Evolutionary conservation across 495 filamentous ascomycete species (phyloP).

Genomic region (Daldinia vernicosa): DNA sequence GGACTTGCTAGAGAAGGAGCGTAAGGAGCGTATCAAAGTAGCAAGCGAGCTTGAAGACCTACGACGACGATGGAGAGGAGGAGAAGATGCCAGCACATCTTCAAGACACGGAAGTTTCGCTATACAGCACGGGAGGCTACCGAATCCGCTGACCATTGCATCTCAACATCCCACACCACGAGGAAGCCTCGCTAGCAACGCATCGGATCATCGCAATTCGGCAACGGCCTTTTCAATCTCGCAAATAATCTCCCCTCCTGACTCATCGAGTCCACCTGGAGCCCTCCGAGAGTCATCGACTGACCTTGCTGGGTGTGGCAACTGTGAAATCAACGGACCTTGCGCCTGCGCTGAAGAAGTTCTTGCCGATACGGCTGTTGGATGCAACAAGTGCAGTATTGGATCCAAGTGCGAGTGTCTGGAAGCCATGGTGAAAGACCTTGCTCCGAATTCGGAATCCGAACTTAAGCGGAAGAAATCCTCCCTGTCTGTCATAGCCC

Average conservation of each 20-base stretch:
- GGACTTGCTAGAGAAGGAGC: conserved; percentile 54
- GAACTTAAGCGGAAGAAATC: conserved; percentile 49
- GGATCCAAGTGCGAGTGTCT: conserved; percentile 72
- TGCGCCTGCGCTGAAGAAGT: conserved; percentile 65
- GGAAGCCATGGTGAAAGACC: conserved; percentile 56
- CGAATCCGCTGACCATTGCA: conserved; percentile 28
- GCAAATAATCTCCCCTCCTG: conserved; percentile 58
- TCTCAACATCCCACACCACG: conserved; percentile 33
- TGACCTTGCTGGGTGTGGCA: conserved; percentile 59
- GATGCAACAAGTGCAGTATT: conserved; percentile 71
- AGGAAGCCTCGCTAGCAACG: conserved; percentile 43
- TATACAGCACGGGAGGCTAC: conserved; percentile 28
- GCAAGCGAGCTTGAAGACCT: conserved; percentile 41
- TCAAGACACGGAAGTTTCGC: conserved; percentile 43
- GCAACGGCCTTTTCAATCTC: conserved; percentile 55
- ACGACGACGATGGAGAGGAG: conserved; percentile 34
- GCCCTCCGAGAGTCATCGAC: conserved; percentile 33
- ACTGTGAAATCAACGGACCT: conserved; percentile 56
- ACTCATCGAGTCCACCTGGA: conserved; percentile 42
- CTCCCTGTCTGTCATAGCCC: conserved; percentile 57
- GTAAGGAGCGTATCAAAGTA: conserved; percentile 41
- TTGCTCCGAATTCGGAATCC: conserved; percentile 37
- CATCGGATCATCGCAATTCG: conserved; percentile 46
- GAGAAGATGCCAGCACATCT: conserved; percentile 27
- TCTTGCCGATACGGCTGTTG: conserved; percentile 55